phyloP scores from a whole-genome alignment of 768 basidiomycete genomes.

The Mrakia gelida region DNA sequence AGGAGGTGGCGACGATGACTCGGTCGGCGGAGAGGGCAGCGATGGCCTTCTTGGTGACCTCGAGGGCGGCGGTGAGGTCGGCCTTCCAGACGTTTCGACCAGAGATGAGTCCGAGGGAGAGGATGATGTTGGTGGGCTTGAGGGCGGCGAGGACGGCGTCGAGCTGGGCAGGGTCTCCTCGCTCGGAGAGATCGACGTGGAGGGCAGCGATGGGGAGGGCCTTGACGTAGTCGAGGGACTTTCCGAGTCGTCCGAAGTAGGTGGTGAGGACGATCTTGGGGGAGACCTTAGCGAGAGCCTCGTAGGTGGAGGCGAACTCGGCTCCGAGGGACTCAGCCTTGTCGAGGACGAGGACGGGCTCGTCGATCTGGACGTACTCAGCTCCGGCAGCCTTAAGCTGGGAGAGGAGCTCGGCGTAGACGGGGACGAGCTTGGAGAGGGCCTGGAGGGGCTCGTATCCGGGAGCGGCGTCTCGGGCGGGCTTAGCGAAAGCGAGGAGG shows the following conservation, averaged over 20 bases:
- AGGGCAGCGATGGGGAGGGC: constrained; percentile 90
- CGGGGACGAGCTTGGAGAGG: constrained; percentile 78
- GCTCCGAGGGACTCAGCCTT: constrained; percentile 67
- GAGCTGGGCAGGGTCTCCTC: constrained; percentile 78
- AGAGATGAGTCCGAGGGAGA: constrained; percentile 93
- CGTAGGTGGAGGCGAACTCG: constrained; percentile 74
- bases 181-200: constrained; percentile 86
- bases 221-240: constrained; percentile 78
- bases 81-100: constrained; percentile 99
- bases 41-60: constrained; percentile 76
- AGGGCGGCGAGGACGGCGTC: constrained; percentile 73
- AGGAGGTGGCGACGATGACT: constrained; percentile 90
- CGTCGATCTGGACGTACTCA: constrained; percentile 92
- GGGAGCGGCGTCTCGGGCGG: constrained; percentile 71
- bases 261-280: constrained; percentile 93
- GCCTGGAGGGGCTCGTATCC: constrained; percentile 88
- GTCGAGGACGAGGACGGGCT: constrained; percentile 93
- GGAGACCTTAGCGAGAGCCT: constrained; percentile 70
- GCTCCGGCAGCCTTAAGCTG: constrained; percentile 91
- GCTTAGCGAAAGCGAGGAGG: constrained; percentile 90
- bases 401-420: constrained; percentile 83
- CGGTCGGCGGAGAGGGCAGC: constrained; percentile 71
- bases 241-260: constrained; percentile 94
- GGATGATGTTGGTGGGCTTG: constrained; percentile 70
- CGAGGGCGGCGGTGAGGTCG: constrained; percentile 78